A percentile compares a stretch with the other conserved stretches of the same genome.
Evolutionary conservation across 2,329 filamentous ascomycete genomes (phyloP).

Genomic region (Xylariales sp.): DNA sequence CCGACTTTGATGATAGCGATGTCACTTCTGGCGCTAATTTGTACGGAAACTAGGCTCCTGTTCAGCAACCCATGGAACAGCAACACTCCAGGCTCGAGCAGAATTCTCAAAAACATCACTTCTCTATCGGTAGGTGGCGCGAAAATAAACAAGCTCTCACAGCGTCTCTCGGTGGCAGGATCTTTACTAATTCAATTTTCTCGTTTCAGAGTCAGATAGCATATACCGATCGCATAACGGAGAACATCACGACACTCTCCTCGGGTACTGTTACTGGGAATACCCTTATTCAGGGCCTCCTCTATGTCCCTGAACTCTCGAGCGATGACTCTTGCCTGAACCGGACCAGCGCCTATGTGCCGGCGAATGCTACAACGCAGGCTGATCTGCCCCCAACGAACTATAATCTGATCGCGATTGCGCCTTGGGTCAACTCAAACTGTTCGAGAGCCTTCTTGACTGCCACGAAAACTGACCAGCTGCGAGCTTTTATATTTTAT

Average conservation of each 20-base stretch:
- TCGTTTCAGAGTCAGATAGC: conserved; percentile 36
- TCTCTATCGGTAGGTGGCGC: conserved; percentile 44
- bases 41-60: conserved; percentile 52
- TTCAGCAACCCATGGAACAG: conserved; percentile 57
- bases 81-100: conserved; percentile 44
- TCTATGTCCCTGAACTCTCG: conserved; percentile 76
- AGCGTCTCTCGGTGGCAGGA: conserved; percentile 1
- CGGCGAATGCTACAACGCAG: conserved; percentile 68
- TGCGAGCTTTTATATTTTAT: conserved; percentile 63
- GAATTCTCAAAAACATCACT: conserved; percentile 53
- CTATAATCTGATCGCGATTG: conserved; percentile 75
- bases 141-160: neutral
- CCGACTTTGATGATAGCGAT: no score
- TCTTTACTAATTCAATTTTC: conserved; percentile 13
- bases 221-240: conserved; percentile 45
- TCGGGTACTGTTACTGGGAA: conserved; percentile 58
- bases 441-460: conserved; percentile 73
- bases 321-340: conserved; percentile 57
- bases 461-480: conserved; percentile 51
- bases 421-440: conserved; percentile 74
- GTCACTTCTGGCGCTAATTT: no score
- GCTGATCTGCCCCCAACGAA: conserved; percentile 63
- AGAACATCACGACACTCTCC: conserved; percentile 72
- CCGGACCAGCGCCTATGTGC: conserved; percentile 61
- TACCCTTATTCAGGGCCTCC: conserved; percentile 66